A percentile compares a stretch with the other conserved stretches of the same genome.
phyloP scores from a whole-genome alignment of 2,329 filamentous ascomycete species.

The Aspergillus arachidicola region DNA sequence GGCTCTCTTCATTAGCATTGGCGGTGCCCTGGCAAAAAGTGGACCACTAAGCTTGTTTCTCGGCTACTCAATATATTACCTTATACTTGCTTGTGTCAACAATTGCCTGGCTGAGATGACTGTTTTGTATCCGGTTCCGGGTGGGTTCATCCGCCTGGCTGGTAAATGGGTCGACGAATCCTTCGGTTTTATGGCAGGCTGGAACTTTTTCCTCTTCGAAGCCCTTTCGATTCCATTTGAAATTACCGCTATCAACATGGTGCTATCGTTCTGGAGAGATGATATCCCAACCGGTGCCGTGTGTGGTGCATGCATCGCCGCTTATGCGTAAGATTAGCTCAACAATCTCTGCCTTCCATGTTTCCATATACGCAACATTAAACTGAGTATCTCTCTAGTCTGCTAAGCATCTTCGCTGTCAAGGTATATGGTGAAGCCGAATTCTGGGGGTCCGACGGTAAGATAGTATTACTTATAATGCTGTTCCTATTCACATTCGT shows the following conservation, averaged over 20 bases:
- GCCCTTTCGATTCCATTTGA: conserved; percentile 44
- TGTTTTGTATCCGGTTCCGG: conserved; percentile 44
- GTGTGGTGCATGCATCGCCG: conserved; percentile 27
- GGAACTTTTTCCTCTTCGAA: conserved; percentile 53
- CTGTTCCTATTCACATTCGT: too few relatives aligned
- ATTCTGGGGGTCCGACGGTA: too few relatives aligned
- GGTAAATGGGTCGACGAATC: conserved; percentile 50
- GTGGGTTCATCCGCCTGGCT: conserved; percentile 44
- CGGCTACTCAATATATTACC: conserved; percentile 34
- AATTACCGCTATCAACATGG: conserved; percentile 44
- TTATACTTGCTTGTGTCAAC: conserved; percentile 38
- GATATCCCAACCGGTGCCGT: conserved; percentile 40
- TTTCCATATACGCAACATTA: too few relatives aligned
- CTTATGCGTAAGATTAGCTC: conserved; percentile 28
- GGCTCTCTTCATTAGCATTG: conserved; percentile 43
- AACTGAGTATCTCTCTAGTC: too few relatives aligned
- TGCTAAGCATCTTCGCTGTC: too few relatives aligned
- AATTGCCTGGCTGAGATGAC: conserved; percentile 50
- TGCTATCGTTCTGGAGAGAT: conserved; percentile 43
- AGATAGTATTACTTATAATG: too few relatives aligned
- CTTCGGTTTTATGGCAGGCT: conserved; percentile 47
- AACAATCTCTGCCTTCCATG: too few relatives aligned
- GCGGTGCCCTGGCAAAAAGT: conserved; percentile 39
- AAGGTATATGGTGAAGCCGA: too few relatives aligned
- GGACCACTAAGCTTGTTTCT: conserved; percentile 43